phyloP scores from a whole-genome alignment of 176 grass and related monocot genomes.

The Carex myosuroides region DNA sequence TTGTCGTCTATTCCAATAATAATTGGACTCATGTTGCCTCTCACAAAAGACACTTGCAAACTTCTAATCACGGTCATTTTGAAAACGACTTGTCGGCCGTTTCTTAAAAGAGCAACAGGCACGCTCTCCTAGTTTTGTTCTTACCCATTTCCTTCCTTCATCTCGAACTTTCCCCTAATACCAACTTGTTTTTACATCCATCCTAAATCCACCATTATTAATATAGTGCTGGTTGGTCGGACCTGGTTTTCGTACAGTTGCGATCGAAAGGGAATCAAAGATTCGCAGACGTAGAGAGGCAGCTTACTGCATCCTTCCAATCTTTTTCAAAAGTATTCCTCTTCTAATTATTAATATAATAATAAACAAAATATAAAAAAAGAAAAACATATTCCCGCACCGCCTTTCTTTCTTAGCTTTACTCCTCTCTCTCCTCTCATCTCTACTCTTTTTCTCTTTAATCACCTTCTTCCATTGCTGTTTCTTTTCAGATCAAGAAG shows the following conservation, averaged over 20 bases:
- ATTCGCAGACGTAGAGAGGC: conserved; percentile 15
- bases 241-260: not conserved
- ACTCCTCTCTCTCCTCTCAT: not conserved
- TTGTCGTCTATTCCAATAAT: conserved; percentile 9
- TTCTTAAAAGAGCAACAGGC: conserved; percentile 3
- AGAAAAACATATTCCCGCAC: not conserved
- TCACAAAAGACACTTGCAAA: not conserved
- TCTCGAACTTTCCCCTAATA: conserved; percentile 6
- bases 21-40: conserved; percentile 13
- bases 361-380: not conserved
- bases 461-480: conserved; percentile 7
- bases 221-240: conserved; percentile 15
- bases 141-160: not conserved
- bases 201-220: not conserved
- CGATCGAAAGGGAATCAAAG: conserved; percentile 10
- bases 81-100: conserved; percentile 8
- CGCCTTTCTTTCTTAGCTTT: not conserved
- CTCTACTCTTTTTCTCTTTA: conserved; percentile 17
- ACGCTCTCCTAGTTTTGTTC: conserved; percentile 17
- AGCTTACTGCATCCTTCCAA: conserved; percentile 19
- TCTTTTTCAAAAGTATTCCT: not conserved
- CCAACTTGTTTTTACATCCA: not conserved
- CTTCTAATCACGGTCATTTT: not conserved
- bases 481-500: conserved; percentile 30
- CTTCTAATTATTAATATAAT: not conserved